Evolutionary conservation across 2,329 filamentous ascomycete genomes (phyloP).

Genomic region (Exophiala spinifera): DNA sequence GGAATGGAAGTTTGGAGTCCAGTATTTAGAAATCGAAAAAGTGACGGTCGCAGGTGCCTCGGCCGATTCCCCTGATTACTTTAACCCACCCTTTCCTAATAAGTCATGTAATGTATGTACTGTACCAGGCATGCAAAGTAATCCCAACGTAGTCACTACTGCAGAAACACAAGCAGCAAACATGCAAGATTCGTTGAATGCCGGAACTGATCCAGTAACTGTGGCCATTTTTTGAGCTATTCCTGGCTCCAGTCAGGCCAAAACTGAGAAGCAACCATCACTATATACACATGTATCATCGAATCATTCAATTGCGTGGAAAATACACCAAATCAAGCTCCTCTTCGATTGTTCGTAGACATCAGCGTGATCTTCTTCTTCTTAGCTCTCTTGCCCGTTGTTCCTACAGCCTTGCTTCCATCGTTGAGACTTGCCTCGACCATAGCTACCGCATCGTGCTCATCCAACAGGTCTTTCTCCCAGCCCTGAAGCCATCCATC

Average conservation of each 20-base stretch:
- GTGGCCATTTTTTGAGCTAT: background rate
- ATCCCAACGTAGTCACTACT: too few relatives aligned
- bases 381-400: slow-evolving; percentile 50
- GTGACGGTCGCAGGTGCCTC: background rate
- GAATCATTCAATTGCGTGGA: background rate
- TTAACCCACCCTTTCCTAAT: too few relatives aligned
- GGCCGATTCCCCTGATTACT: too few relatives aligned
- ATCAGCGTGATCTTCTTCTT: slow-evolving; percentile 67
- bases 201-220: too few relatives aligned
- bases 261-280: background rate
- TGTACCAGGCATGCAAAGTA: too few relatives aligned
- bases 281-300: slow-evolving; percentile 3
- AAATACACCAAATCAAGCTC: slow-evolving; percentile 44
- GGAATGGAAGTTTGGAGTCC: too few relatives aligned
- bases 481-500: slow-evolving; percentile 86
- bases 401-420: slow-evolving; percentile 26
- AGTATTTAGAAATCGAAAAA: background rate
- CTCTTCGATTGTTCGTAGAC: slow-evolving; percentile 61
- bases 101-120: too few relatives aligned
- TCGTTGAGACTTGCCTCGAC: slow-evolving; percentile 38
- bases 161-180: too few relatives aligned
- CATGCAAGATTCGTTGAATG: too few relatives aligned
- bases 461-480: slow-evolving; percentile 71
- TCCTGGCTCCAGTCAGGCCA: background rate
- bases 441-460: slow-evolving; percentile 56